Evolutionary conservation across 305 asterid genomes (phyloP), one percentile per base, ranked within the genome.

Genomic region (Solanum hybrid): DNA sequence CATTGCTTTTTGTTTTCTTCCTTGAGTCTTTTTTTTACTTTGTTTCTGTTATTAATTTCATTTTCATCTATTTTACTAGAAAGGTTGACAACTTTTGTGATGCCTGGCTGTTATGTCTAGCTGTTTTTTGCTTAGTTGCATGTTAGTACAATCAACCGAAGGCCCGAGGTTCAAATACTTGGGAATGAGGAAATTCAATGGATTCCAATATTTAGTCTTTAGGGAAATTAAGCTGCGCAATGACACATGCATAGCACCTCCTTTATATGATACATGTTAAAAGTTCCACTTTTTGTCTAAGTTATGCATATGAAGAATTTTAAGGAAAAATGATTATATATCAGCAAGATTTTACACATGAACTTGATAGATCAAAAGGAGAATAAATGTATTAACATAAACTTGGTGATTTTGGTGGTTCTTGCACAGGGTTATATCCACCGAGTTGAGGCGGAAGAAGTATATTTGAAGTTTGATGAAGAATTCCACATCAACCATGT

Each of bases 381-480:
- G 72, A 4, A 79, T n/a, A 79, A 42, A 82, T 26, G 71, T 46
- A 29, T 86, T 60, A 75, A 73, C 88, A 38, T 51, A 56, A 84
- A 87, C 77, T 79, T 88, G 90, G 87, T 91, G 69, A 24, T 79
- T 87, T 82, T 89, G 40, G 73, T 84, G 85, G 60, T 85, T 91
- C 78, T 79, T 87, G 40, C 64, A 90, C 96, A 96, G 99, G 99
- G 99, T 27, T 94, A 79, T 92, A 95, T 97, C 88, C 93, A 95
- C 90, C 93, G 96, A 37, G 99, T 97, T 17, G 98, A 96, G 91
- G 98, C 99, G 7, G 98, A 96, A 92, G 96, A 96, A 90, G 94
- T 97, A 89, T 89, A 87, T 87, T 88, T 97, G 92, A 94, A 92
- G 89, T 97, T 97, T 91, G 93, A 91, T 80, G 20, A 36, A 13